Evolutionary conservation across 306 rosid genomes (phyloP).

Genomic region (Quillaja saponaria): DNA sequence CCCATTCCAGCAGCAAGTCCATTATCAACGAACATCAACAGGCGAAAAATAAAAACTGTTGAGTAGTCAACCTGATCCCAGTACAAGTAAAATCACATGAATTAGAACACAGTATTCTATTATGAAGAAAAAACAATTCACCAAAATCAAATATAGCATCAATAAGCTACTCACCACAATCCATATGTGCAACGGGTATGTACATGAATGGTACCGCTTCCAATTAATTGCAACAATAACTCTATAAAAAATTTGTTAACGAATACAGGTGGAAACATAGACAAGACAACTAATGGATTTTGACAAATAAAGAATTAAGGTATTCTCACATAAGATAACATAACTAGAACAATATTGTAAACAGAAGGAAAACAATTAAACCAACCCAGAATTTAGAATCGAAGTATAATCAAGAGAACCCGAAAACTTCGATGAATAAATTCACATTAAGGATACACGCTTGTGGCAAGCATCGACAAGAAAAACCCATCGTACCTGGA

Average conservation of each 20-base stretch:
- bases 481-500: constrained; percentile 95
- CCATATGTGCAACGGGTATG: constrained; percentile 92
- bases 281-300: too few species aligned
- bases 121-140: constrained; percentile 1
- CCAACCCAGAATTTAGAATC: constrained; percentile 15
- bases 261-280: constrained; percentile 24
- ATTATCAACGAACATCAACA: constrained; percentile 94
- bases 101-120: neutral
- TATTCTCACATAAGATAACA: neutral
- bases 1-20: constrained; percentile 99
- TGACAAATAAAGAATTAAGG: neutral
- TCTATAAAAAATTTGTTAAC: constrained; percentile 46
- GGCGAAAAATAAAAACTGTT: constrained; percentile 84
- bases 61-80: constrained; percentile 84
- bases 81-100: neutral
- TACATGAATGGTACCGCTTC: constrained; percentile 81
- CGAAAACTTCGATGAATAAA: constrained; percentile 17
- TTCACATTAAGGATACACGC: constrained; percentile 72
- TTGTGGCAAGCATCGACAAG: constrained; percentile 98
- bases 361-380: neutral
- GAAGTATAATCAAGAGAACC: constrained; percentile 1
- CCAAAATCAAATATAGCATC: neutral
- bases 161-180: constrained; percentile 67
- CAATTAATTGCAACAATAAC: constrained; percentile 87
- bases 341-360: neutral